phyloP scores from a whole-genome alignment of 176 grass and related monocot species.

The Neostapfia colusana region DNA sequence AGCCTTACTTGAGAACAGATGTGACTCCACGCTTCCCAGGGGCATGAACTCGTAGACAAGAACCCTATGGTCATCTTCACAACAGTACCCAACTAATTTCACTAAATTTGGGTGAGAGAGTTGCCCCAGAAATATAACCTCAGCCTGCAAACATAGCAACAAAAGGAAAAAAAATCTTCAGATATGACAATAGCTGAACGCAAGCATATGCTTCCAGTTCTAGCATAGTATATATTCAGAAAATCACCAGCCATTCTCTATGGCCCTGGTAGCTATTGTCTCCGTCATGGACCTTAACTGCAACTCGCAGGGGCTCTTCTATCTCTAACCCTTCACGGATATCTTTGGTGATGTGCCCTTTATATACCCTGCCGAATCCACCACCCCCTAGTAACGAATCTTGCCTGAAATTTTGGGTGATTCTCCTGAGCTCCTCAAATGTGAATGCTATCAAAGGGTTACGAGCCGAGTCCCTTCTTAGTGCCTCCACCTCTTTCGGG shows the following conservation, averaged over 20 bases:
- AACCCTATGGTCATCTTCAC: slow-evolving; percentile 66
- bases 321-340: slow-evolving; percentile 42
- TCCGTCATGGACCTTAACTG: slow-evolving; percentile 79
- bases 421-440: slow-evolving; percentile 71
- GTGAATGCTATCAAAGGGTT: slow-evolving; percentile 79
- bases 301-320: slow-evolving; percentile 57
- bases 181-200: background rate
- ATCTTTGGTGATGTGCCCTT: slow-evolving; percentile 58
- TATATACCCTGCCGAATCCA: slow-evolving; percentile 79
- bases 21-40: slow-evolving; percentile 67
- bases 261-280: slow-evolving; percentile 86
- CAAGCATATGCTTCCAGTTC: background rate
- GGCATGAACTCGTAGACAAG: slow-evolving; percentile 87
- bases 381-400: slow-evolving; percentile 69
- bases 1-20: slow-evolving; percentile 69
- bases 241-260: slow-evolving; percentile 75
- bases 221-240: background rate
- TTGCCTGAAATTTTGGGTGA: slow-evolving; percentile 72
- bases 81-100: slow-evolving; percentile 77
- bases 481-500: slow-evolving; percentile 62
- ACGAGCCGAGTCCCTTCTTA: slow-evolving; percentile 36
- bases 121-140: slow-evolving; percentile 83
- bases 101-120: slow-evolving; percentile 89
- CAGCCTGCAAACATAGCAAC: slow-evolving; percentile 46
- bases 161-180: background rate